These are phyloP conservation scores for Ailanthus altissimus DNA, from an alignment of 345 rosid species.

Conservation along the genomic window DNA sequence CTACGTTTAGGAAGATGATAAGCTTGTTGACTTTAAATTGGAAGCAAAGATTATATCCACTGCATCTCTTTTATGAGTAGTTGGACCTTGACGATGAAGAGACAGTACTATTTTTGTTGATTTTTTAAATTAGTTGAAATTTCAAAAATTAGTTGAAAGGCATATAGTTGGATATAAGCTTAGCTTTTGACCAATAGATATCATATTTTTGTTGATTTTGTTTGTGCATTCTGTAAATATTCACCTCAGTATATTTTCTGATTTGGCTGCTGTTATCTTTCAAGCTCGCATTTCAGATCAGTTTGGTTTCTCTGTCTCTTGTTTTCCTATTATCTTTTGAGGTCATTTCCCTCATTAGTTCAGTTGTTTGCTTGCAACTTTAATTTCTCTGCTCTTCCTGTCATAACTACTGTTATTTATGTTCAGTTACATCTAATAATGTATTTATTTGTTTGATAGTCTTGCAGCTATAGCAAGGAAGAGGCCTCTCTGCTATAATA, in stretches of 20 bases:
- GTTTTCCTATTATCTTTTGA: constrained; percentile 1
- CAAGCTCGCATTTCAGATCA: not conserved
- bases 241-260: not conserved
- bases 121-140: too few relatives aligned
- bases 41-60: not conserved
- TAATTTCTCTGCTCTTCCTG: not conserved
- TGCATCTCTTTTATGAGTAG: not conserved
- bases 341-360: constrained; percentile 8
- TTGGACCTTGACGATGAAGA: not conserved
- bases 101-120: not conserved
- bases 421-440: constrained; percentile 30
- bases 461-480: constrained; percentile 86
- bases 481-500: constrained; percentile 72
- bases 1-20: not conserved
- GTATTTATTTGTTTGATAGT: constrained; percentile 56
- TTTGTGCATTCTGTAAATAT: not conserved
- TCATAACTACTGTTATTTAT: constrained; percentile 4
- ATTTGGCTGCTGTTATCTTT: not conserved
- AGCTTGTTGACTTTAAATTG: not conserved
- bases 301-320: not conserved
- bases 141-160: not conserved
- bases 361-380: constrained; percentile 7
- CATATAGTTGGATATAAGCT: not conserved
- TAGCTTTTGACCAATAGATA: not conserved
- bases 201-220: not conserved